Conservation (phyloP, 441 rosid genomes). For the Corymbia citriodora region DNA sequence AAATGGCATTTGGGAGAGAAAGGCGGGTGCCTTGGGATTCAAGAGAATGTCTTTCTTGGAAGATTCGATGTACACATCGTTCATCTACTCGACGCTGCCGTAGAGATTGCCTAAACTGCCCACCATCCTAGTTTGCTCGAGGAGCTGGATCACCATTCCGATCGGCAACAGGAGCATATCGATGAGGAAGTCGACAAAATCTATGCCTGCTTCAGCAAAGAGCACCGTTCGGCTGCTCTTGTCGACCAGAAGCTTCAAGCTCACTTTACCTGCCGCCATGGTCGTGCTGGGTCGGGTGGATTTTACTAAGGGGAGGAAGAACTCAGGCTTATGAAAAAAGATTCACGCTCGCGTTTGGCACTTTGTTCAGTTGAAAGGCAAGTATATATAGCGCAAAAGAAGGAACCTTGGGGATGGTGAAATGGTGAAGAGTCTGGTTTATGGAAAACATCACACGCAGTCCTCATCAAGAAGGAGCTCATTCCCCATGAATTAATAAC, state of each 20-base stretch:
- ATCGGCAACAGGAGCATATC: conserved; percentile 13
- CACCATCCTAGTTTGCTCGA: background rate
- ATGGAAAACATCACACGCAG: background rate
- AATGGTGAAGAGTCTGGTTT: background rate
- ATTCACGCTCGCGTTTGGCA: background rate
- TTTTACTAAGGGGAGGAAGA: background rate
- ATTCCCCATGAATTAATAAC: background rate
- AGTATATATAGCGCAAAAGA: background rate
- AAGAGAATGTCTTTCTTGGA: background rate
- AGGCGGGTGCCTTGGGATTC: background rate
- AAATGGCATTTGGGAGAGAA: background rate
- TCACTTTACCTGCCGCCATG: background rate
- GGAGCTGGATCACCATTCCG: conserved; percentile 5
- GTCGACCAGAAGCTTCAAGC: conserved; percentile 15
- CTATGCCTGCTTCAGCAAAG: conserved; percentile 24
- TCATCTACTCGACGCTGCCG: conserved; percentile 11
- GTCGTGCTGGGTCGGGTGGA: background rate
- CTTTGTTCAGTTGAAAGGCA: background rate
- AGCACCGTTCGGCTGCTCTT: conserved; percentile 3
- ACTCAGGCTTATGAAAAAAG: background rate
- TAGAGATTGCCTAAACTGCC: conserved; percentile 16
- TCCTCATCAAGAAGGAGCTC: background rate
- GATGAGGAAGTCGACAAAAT: conserved; percentile 24
- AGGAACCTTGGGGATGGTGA: background rate
- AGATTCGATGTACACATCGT: background rate